Evolutionary conservation across 805 yeast genomes (phyloP).

Genomic region (Candida succiphila): DNA sequence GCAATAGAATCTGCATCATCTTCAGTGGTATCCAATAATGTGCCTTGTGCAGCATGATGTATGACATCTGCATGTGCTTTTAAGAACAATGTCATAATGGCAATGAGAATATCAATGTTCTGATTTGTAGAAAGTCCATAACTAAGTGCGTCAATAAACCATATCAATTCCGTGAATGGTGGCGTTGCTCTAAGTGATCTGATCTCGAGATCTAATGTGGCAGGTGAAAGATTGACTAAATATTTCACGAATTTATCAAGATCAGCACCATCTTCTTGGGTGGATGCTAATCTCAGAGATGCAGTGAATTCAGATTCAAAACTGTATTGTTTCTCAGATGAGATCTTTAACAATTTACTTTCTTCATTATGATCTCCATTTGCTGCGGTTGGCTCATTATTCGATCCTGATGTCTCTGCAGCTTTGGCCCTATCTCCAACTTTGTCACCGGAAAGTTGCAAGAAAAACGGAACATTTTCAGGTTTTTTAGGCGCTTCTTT

Average conservation of each 20-base stretch:
- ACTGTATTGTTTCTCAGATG: constrained; percentile 25
- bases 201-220: constrained; percentile 77
- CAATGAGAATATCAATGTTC: constrained; percentile 74
- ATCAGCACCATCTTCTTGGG: constrained; percentile 26
- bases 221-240: constrained; percentile 58
- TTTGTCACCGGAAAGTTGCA: constrained; percentile 53
- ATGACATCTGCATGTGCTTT: constrained; percentile 79
- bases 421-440: constrained; percentile 61
- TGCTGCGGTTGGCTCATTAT: constrained; percentile 21
- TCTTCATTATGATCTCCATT: constrained; percentile 15
- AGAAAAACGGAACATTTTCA: constrained; percentile 71
- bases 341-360: constrained; percentile 23
- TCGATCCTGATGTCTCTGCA: constrained; percentile 25
- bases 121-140: constrained; percentile 44
- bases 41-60: constrained; percentile 11
- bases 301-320: constrained; percentile 73
- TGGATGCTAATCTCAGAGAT: constrained; percentile 39
- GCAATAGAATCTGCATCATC: constrained; percentile 26
- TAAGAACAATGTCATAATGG: constrained; percentile 65
- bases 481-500: constrained; percentile 81
- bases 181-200: constrained; percentile 61
- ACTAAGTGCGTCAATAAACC: constrained; percentile 59
- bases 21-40: constrained; percentile 4
- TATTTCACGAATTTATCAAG: constrained; percentile 52
- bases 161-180: constrained; percentile 56